Evolutionary conservation across 768 basidiomycete species (phyloP).

Genomic region (Naganishia kalamii): DNA sequence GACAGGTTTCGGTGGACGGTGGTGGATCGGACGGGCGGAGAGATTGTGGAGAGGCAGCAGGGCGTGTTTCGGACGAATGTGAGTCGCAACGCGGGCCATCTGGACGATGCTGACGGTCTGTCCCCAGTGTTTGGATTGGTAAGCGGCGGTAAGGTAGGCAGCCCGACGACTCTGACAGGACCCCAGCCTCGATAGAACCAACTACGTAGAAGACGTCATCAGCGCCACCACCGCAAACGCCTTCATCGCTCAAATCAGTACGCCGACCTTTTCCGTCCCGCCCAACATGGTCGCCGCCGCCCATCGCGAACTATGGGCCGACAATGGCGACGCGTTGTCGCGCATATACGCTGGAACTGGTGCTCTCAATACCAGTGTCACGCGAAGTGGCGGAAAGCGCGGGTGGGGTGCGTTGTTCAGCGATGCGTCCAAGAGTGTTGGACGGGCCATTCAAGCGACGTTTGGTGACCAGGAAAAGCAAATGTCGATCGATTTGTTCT

Average conservation of each 20-base stretch:
- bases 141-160: too few species aligned
- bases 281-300: constrained; percentile 52
- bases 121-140: constrained; percentile 42
- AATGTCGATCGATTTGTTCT: constrained; percentile 85
- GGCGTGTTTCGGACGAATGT: constrained; percentile 63
- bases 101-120: neutral
- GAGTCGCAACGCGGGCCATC: neutral
- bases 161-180: too few species aligned
- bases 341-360: constrained; percentile 79
- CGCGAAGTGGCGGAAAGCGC: constrained; percentile 80
- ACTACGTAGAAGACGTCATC: constrained; percentile 92
- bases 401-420: constrained; percentile 89
- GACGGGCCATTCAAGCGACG: constrained; percentile 51
- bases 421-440: constrained; percentile 86
- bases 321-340: constrained; percentile 42
- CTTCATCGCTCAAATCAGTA: constrained; percentile 64
- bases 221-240: constrained; percentile 74
- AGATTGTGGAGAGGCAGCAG: constrained; percentile 67
- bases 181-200: constrained; percentile 93
- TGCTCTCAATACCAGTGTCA: constrained; percentile 90
- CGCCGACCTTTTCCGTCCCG: constrained; percentile 57
- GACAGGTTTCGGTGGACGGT: constrained; percentile 76
- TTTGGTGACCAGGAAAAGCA: constrained; percentile 96
- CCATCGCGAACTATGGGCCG: constrained; percentile 94
- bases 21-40: constrained; percentile 33